Evolutionary conservation across 2,329 filamentous ascomycete genomes (phyloP).

Genomic region (Colletotrichum magnum): DNA sequence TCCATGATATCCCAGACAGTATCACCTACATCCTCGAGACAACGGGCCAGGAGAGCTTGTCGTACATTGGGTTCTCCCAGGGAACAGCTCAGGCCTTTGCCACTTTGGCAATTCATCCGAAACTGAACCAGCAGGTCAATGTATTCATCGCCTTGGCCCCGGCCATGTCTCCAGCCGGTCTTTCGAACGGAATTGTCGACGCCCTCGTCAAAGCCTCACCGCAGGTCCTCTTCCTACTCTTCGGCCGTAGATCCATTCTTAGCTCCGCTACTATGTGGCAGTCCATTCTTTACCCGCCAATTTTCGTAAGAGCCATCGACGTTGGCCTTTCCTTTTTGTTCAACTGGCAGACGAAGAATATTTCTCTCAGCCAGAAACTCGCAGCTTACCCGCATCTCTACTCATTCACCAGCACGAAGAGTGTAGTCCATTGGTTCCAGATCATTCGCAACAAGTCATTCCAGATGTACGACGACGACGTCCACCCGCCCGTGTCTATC

Average conservation of each 20-base stretch:
- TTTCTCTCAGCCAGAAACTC: constrained; percentile 88
- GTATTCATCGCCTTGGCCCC: constrained; percentile 97
- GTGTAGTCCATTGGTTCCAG: constrained; percentile 99
- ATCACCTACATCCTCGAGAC: constrained; percentile 92
- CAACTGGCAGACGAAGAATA: constrained; percentile 89
- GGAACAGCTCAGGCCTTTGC: constrained; percentile 98
- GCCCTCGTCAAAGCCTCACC: constrained; percentile 94
- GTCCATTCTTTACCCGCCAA: constrained; percentile 91
- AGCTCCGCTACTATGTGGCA: constrained; percentile 98
- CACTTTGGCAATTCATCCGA: constrained; percentile 90
- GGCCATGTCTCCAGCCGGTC: constrained; percentile 93
- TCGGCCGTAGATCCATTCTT: constrained; percentile 91
- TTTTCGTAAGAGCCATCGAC: constrained; percentile 92
- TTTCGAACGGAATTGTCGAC: constrained; percentile 92
- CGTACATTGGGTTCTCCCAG: constrained; percentile 97
- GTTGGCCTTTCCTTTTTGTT: constrained; percentile 86
- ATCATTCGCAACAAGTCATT: constrained; percentile 97
- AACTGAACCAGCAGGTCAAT: constrained; percentile 92
- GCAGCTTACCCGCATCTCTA: constrained; percentile 97
- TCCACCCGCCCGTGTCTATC: constrained; percentile 81
- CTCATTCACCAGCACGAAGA: constrained; percentile 96
- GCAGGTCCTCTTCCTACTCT: constrained; percentile 91
- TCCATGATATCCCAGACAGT: constrained; percentile 95
- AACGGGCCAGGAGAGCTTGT: constrained; percentile 86
- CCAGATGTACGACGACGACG: constrained; percentile 98